A percentile compares a stretch with the other conserved stretches of the same genome.
Evolutionary conservation across 495 filamentous ascomycete species (phyloP).

Genomic region (Aspergillus carlsbadensis): DNA sequence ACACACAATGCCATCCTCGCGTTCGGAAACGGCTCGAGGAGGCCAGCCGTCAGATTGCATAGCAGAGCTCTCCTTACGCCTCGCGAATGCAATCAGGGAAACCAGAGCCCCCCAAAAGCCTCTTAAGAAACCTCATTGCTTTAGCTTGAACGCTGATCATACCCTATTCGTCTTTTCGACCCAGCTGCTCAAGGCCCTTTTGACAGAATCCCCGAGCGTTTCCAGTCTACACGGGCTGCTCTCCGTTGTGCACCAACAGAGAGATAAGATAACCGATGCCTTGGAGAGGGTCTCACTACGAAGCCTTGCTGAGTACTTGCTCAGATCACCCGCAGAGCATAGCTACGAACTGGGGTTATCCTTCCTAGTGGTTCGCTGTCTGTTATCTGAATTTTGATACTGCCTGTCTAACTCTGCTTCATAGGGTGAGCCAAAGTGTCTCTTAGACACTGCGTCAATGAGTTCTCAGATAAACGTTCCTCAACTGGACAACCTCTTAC

Average conservation of each 20-base stretch:
- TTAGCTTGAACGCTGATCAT: background rate
- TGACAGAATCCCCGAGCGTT: background rate
- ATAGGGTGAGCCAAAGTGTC: conserved; percentile 8
- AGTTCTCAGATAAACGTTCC: background rate
- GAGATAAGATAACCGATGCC: background rate
- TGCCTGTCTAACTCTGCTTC: background rate
- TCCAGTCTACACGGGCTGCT: background rate
- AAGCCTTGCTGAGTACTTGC: conserved; percentile 13
- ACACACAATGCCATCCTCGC: background rate
- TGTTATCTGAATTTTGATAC: background rate
- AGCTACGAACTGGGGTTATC: conserved; percentile 8
- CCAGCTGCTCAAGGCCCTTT: background rate
- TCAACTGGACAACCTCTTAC: background rate
- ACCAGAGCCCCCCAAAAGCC: background rate
- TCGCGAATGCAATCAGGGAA: conserved; percentile 4
- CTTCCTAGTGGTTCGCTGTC: conserved; percentile 14
- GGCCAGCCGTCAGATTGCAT: background rate
- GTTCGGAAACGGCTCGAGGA: background rate
- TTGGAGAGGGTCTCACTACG: conserved; percentile 9
- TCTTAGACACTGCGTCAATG: background rate
- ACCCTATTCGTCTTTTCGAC: conserved; percentile 7
- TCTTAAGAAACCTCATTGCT: background rate
- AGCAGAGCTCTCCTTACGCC: conserved; percentile 8
- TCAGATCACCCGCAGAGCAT: background rate
- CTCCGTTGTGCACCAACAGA: background rate